Base-by-base conservation (phyloP, 108 stramenopile genomes). In the Cylindrotheca closterium region DNA sequence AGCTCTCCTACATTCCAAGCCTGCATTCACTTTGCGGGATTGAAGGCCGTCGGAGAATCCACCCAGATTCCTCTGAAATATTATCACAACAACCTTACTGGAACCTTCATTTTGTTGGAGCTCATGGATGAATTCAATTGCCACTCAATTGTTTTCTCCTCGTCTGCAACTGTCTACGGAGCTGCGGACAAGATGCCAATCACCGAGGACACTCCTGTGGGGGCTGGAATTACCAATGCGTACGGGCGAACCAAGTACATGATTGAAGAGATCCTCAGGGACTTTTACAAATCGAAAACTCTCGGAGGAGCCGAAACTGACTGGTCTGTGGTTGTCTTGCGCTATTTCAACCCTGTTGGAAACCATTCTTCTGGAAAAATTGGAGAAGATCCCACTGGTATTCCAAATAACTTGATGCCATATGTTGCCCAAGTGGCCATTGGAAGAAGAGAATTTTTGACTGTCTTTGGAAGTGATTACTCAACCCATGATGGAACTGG, bases 331-430 rank as follows among this genome's bases (percentile, higher is more conserved):
- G 74, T 78, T 23, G 70, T 98, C 52, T 76, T 99, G 30, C 93
- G 99, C 12, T 99, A 99, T 71, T 99, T 99, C 78, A 99, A 99
- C 80, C 99, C 99, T 18, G 91, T 96, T 26, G 99, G 98, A 18
- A 93, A 98, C 0, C 99, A 99, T 82, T 93, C 95, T 10, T 89
- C 84, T 30, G 98, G 99, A 1, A 74, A 79, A 48, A 98, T 99
- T 69, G 99, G 99, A 17, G 99, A 99, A 79, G 97, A 98, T 83
- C 99, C 99, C 23, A 71, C 86, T 78, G 97, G 87, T 18, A 89
- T 94, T 53, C 99, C 99, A 31, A 99, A 99, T 82, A 98, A 98
- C 78, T 85, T 99, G 58, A 97, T 98, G 96, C 99, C 99, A 0
- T 99, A 87, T 68, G 92, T 99, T 1, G 82, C 92, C 8, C 99